These are phyloP conservation scores for Danielia reshetovae DNA, from an alignment of 805 yeast species.

Conservation along the genomic window DNA sequence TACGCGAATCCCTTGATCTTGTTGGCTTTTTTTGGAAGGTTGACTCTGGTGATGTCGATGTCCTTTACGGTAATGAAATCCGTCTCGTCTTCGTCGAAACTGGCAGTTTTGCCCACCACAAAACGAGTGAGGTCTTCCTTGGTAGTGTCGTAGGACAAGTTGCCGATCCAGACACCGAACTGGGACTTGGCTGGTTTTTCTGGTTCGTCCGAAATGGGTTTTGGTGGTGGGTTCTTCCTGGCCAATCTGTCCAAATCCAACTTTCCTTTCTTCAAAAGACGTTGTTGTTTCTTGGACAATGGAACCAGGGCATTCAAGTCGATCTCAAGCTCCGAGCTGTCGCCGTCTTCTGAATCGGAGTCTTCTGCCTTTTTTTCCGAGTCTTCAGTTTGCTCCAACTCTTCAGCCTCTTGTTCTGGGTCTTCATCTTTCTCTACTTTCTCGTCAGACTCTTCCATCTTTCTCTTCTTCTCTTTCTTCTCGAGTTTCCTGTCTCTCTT, in stretches of 20 bases:
- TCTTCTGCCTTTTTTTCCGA: neutral
- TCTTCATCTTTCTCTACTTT: neutral
- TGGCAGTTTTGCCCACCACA: constrained; percentile 54
- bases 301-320: constrained; percentile 57
- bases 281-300: constrained; percentile 84
- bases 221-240: constrained; percentile 34
- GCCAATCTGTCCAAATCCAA: constrained; percentile 58
- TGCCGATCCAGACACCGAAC: constrained; percentile 92
- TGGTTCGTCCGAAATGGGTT: constrained; percentile 33
- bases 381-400: neutral
- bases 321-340: constrained; percentile 57
- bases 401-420: neutral
- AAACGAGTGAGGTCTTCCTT: constrained; percentile 69
- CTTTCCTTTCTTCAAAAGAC: constrained; percentile 78
- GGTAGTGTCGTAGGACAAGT: constrained; percentile 78
- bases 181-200: constrained; percentile 42
- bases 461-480: constrained; percentile 21
- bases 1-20: constrained; percentile 87
- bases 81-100: constrained; percentile 22
- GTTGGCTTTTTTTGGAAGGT: constrained; percentile 71
- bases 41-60: constrained; percentile 66
- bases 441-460: constrained; percentile 4
- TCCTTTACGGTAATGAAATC: constrained; percentile 40
- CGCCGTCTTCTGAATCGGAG: constrained; percentile 1
- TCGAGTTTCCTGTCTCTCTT: constrained; percentile 20